phyloP scores from a whole-genome alignment of 495 filamentous ascomycete genomes.

The Friedmanniomyces simplex region DNA sequence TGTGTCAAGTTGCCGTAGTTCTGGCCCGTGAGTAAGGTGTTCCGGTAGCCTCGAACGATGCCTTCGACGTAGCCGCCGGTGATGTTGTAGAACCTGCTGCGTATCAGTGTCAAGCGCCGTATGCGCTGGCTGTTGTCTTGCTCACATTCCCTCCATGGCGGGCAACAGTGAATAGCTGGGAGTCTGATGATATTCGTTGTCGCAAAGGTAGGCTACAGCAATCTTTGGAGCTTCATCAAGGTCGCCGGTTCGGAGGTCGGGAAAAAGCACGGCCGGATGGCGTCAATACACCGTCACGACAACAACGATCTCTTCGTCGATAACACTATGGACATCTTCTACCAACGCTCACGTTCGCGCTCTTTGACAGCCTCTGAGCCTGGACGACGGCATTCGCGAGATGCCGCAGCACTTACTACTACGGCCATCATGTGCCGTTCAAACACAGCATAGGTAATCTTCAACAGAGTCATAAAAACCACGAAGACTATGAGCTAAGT shows the following conservation, averaged over 20 bases:
- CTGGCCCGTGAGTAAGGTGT: slow-evolving; percentile 76
- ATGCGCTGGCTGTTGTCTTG: not conserved
- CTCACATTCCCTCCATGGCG: slow-evolving; percentile 13
- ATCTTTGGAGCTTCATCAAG: not conserved
- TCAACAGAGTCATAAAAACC: not conserved
- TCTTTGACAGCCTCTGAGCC: too few species aligned
- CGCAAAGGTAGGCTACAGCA: not conserved
- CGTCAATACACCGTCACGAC: not conserved
- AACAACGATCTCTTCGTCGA: not conserved
- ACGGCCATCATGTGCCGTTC: too few species aligned
- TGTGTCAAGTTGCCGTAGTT: slow-evolving; percentile 95
- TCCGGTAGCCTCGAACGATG: slow-evolving; percentile 92
- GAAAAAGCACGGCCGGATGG: not conserved
- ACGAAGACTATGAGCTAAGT: not conserved
- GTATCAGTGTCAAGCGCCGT: not conserved
- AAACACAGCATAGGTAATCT: not conserved
- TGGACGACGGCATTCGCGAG: too few species aligned
- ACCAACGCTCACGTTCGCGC: too few species aligned
- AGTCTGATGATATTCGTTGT: not conserved
- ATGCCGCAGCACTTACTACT: too few species aligned
- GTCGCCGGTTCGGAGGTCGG: not conserved
- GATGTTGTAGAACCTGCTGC: slow-evolving; percentile 80
- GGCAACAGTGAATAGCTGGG: not conserved
- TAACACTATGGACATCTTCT: too few species aligned
- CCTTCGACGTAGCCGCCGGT: slow-evolving; percentile 93